phyloP scores from a whole-genome alignment of 2,329 filamentous ascomycete genomes.

The Beauveria varroae region DNA sequence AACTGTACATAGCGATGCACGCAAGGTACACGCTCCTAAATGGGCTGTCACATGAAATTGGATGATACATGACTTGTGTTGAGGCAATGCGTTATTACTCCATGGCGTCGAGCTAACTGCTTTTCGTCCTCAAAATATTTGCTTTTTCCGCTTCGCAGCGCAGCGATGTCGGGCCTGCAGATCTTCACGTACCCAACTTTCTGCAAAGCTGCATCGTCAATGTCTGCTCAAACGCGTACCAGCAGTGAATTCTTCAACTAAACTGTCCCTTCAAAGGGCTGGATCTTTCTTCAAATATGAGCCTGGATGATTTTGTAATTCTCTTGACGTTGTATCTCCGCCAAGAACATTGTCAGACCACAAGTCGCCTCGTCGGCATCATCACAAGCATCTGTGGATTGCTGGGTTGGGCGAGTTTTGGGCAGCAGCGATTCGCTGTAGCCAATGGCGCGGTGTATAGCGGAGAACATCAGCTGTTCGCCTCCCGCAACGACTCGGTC shows the following conservation, averaged over 20 bases:
- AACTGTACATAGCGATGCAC: conserved; percentile 10
- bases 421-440: conserved; percentile 1
- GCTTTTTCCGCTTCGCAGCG: background rate
- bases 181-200: too few species aligned
- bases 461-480: conserved; percentile 4
- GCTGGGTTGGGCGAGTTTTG: conserved; percentile 1
- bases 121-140: background rate
- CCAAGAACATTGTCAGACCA: too few species aligned
- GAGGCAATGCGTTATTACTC: background rate
- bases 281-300: too few species aligned
- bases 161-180: background rate
- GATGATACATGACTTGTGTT: background rate
- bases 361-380: background rate
- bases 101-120: too few species aligned
- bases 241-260: background rate
- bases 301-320: too few species aligned
- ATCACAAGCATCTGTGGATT: background rate
- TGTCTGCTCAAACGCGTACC: background rate
- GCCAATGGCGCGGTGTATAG: conserved; percentile 3
- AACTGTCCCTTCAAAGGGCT: background rate
- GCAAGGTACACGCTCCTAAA: background rate
- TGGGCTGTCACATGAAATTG: background rate
- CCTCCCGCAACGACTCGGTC: background rate
- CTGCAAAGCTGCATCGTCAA: background rate
- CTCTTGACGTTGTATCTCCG: background rate